Base-by-base conservation (phyloP, 306 rosid species). In the Vigna trinervia region DNA sequence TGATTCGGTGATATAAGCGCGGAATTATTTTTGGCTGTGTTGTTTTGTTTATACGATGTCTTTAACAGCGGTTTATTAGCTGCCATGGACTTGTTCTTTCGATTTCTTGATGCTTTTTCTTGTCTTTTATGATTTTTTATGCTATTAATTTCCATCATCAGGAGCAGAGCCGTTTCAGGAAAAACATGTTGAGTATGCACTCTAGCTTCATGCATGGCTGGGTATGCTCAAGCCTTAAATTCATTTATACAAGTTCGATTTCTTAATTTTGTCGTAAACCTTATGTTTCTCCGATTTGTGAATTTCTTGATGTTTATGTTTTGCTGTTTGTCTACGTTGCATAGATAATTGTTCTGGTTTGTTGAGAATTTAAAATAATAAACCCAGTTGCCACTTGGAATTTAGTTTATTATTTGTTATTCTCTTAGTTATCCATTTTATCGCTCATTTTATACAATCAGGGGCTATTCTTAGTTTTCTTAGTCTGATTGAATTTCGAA, bases 161-260 rank as follows among this genome's bases (percentile, higher is more conserved):
- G 86, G 81, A 74, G 74, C 62, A 62, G 77, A 54, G 84, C 79
- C 68, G 75, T 71, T 79, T 79, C 6, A 2, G 62, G 77, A 62
- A 62, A 71, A 74, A 76, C 72, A 81, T 80, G 81, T 82, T 67
- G 84, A 81, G 71, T 54, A 61, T 71, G 77, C 73, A 50, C 54
- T 6, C 77, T 67, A 71, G 69, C 78, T 41, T 41, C 46, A 41
- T 36, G 68, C 86, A 38, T 20, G 15, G 23, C 71, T 47, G 13
- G 89, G 89, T 85, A 84, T 23, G 86, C 52, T 47, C 4, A 47
- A 47, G n/a, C 17, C 69, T 8, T 52, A 51, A 14, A 28, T 68
- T 80, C 48, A 12, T 64, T 65, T 64, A 20, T 51, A 8, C 36
- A 1, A 1, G 22, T 34, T 14, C 3, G 64, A 48, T 43, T 52